These are phyloP conservation scores for Podaxis pistillaris DNA, from an alignment of 768 basidiomycete genomes.

Conservation along the genomic window DNA sequence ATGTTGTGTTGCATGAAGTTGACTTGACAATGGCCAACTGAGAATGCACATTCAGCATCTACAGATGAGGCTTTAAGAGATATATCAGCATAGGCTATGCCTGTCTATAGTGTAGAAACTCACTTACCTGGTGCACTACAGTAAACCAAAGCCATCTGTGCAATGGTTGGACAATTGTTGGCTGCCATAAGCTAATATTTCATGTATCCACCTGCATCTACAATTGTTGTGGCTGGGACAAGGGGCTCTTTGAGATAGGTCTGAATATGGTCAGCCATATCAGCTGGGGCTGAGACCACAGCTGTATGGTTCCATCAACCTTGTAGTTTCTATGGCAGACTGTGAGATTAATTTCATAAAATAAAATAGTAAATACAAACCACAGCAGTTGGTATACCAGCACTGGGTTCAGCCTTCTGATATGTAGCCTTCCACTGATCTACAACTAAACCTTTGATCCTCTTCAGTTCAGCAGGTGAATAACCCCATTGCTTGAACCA, in stretches of 20 bases:
- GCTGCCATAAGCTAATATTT: constrained; percentile 18
- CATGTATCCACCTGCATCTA: constrained; percentile 20
- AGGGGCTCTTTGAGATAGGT: constrained; percentile 21
- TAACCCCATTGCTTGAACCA: too few relatives aligned
- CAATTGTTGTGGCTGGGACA: constrained; percentile 3
- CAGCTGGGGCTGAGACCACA: not conserved
- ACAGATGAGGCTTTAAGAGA: constrained; percentile 26
- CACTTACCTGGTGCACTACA: constrained; percentile 25
- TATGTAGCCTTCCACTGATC: too few relatives aligned
- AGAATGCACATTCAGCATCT: constrained; percentile 37
- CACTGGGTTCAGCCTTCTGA: too few relatives aligned
- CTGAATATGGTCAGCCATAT: constrained; percentile 18
- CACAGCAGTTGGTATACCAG: not conserved
- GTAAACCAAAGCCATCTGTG: constrained; percentile 25
- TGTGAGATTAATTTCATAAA: too few relatives aligned
- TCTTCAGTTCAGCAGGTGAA: too few relatives aligned
- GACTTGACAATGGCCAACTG: constrained; percentile 28
- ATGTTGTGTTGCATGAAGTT: constrained; percentile 33
- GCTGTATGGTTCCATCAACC: too few relatives aligned
- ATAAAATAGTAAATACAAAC: too few relatives aligned
- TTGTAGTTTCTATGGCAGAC: too few relatives aligned
- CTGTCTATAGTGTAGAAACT: not conserved
- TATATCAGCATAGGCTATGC: not conserved
- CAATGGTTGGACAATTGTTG: constrained; percentile 14
- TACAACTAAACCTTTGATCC: too few relatives aligned